Percentiles rank a stretch among this genome's conserved stretches.
Evolutionary conservation across 1,139 yeast genomes (phyloP).

Genomic region (Lodderomyces margitis): DNA sequence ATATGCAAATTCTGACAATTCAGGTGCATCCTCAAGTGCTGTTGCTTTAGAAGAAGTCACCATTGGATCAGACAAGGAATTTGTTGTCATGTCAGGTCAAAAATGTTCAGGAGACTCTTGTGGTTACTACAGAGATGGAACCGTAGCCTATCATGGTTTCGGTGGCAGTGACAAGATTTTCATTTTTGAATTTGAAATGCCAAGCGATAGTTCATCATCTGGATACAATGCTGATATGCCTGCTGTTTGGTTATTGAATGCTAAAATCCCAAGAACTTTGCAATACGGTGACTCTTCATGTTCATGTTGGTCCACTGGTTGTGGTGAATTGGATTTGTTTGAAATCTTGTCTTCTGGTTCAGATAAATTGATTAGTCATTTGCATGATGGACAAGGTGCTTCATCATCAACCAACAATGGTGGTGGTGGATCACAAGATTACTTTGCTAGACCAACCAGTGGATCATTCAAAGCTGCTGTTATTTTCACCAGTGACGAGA

Average conservation of each 20-base stretch:
- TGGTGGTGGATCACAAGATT: constrained; percentile 90
- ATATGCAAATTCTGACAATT: constrained; percentile 74
- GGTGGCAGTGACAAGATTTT: constrained; percentile 66
- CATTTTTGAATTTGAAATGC: constrained; percentile 69
- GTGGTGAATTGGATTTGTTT: constrained; percentile 82
- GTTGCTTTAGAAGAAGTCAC: constrained; percentile 52
- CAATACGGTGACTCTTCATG: constrained; percentile 65
- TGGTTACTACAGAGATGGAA: constrained; percentile 70
- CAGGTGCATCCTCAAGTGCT: constrained; percentile 60
- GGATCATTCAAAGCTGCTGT: constrained; percentile 88
- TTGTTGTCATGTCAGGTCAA: constrained; percentile 55
- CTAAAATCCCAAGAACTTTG: constrained; percentile 75
- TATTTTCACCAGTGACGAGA: constrained; percentile 56
- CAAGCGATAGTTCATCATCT: constrained; percentile 37
- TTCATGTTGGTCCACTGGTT: constrained; percentile 75
- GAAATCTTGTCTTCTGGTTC: constrained; percentile 75
- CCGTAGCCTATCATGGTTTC: constrained; percentile 74
- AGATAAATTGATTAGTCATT: constrained; percentile 69
- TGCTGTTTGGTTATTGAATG: constrained; percentile 76
- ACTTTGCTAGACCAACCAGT: constrained; percentile 77
- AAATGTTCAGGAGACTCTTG: constrained; percentile 55
- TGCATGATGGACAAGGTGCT: constrained; percentile 85
- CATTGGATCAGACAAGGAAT: constrained; percentile 58
- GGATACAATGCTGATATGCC: constrained; percentile 60
- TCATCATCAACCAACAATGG: constrained; percentile 45